Conservation (phyloP, 2,329 filamentous ascomycete species). For the Amesomyces nigricolor region DNA sequence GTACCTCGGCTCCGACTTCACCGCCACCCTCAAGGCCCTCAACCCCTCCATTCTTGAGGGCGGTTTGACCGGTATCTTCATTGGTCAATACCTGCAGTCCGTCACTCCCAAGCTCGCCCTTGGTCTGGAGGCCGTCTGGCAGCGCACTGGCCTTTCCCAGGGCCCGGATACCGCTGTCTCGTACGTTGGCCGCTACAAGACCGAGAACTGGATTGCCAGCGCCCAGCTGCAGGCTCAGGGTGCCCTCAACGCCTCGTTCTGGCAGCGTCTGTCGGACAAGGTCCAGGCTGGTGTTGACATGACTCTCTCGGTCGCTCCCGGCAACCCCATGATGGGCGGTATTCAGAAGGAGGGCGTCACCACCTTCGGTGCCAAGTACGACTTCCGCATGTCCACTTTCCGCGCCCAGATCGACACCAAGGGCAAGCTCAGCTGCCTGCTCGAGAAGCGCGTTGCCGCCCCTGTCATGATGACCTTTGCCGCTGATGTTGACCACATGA, state of each 20-base stretch:
- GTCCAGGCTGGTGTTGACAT: conserved; percentile 95
- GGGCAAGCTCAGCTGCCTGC: conserved; percentile 84
- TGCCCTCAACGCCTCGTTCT: conserved; percentile 85
- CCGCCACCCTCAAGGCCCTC: conserved; percentile 83
- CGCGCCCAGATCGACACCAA: conserved; percentile 92
- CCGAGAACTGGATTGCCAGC: conserved; percentile 85
- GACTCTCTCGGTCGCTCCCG: conserved; percentile 73
- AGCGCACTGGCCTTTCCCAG: conserved; percentile 74
- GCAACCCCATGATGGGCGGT: conserved; percentile 68
- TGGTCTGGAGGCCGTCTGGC: conserved; percentile 90
- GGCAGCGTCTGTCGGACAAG: conserved; percentile 86
- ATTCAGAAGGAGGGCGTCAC: conserved; percentile 82
- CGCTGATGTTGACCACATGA: conserved; percentile 91
- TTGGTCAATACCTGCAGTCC: conserved; percentile 92
- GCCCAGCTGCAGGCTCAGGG: conserved; percentile 86
- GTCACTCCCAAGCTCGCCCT: conserved; percentile 81
- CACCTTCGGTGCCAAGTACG: conserved; percentile 93
- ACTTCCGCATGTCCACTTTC: conserved; percentile 94
- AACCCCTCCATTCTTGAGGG: conserved; percentile 95
- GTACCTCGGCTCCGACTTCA: conserved; percentile 90
- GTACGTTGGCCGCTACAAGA: conserved; percentile 88
- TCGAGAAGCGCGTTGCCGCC: conserved; percentile 93
- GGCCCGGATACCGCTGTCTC: conserved; percentile 88
- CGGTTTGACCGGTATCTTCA: conserved; percentile 87
- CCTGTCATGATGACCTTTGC: conserved; percentile 92